Base-by-base conservation (phyloP, 805 yeast species). In the Metschnikowia reukaufii region DNA sequence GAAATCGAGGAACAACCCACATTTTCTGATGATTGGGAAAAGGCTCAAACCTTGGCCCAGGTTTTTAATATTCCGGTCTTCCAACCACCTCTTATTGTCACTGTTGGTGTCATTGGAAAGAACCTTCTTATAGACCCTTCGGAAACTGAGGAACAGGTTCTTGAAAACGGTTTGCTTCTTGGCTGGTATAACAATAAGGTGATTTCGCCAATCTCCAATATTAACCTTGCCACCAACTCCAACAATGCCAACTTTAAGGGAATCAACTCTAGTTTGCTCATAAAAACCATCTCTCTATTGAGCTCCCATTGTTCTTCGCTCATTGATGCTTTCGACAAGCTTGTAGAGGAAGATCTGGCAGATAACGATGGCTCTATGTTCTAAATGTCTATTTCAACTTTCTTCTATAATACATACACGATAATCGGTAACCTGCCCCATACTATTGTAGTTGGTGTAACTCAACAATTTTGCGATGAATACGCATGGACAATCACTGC, bases 401-500 rank as follows among this genome's bases (percentile, higher is more conserved):
- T 12, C n/a, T 20, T 31, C 34, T 31, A 16, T 25, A 25, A 25
- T 25, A 25, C 29, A 25, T 25, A 25, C n/a, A n/a, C n/a, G n/a
- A 25, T 25, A 25, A 25, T 4, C 8, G 12, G 5, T 13, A 4
- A 3, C n/a, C 8, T 31, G 34, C 8, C 17, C 15, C 9, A 31
- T 25, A 25, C 30, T 25, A 25, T 25, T 25, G 30, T 12, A 25
- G 30, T 25, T 25, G 12, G 12, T 25, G 25, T 18, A 8, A 12
- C 21, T 50, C 51, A 78, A 60, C 85, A 81, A 57, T 83, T 84
- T 58, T 83, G 88, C 16, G 76, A 63, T 1, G 95, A 82, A 59
- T 92, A 91, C 0, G 97, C 94, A 65, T 91, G 96, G 6, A 90
- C 96, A 42, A 91, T 81, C 17, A 91, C 90, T 0, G 97, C 98